Conservation (phyloP, 371 early-diverging fungal genomes). For the Parasitella parasitica region DNA sequence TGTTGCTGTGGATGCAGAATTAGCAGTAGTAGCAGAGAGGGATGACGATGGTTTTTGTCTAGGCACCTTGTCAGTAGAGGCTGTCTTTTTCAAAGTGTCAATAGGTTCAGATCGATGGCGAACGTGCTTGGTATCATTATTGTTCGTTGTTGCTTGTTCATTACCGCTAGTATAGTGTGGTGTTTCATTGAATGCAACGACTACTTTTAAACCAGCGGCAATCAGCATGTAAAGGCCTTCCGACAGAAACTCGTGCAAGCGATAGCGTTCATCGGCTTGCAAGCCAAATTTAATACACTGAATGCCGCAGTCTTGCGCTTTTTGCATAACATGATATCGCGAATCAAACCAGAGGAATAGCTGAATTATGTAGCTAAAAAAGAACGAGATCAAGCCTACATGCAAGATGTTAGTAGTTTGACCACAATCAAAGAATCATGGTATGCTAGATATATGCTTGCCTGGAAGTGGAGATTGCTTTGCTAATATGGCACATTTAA, state of each 20-base stretch:
- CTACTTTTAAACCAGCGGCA: conserved; percentile 60
- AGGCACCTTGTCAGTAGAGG: neutral
- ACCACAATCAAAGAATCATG: too few relatives aligned
- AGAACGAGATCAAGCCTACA: conserved; percentile 29
- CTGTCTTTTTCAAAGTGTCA: neutral
- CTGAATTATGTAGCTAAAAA: conserved; percentile 48
- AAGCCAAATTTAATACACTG: conserved; percentile 53
- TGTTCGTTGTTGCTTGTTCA: neutral
- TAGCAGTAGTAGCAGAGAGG: neutral
- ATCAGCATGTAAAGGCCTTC: conserved; percentile 55
- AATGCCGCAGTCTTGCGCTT: conserved; percentile 50
- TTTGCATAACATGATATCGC: conserved; percentile 52
- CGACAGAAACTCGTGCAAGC: conserved; percentile 57
- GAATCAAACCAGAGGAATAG: conserved; percentile 51
- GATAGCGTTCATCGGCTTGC: conserved; percentile 61
- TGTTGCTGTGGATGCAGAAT: neutral
- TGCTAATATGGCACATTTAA: conserved; percentile 53
- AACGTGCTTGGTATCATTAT: neutral
- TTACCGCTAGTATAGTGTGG: conserved; percentile 40
- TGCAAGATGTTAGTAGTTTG: too few relatives aligned
- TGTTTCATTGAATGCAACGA: conserved; percentile 63
- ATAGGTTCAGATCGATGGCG: neutral
- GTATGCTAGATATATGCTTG: too few relatives aligned
- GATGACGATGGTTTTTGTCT: neutral
- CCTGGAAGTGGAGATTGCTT: conserved; percentile 69